Base-by-base conservation (phyloP, 768 basidiomycete species). In the Paxillus rubicundulus region DNA sequence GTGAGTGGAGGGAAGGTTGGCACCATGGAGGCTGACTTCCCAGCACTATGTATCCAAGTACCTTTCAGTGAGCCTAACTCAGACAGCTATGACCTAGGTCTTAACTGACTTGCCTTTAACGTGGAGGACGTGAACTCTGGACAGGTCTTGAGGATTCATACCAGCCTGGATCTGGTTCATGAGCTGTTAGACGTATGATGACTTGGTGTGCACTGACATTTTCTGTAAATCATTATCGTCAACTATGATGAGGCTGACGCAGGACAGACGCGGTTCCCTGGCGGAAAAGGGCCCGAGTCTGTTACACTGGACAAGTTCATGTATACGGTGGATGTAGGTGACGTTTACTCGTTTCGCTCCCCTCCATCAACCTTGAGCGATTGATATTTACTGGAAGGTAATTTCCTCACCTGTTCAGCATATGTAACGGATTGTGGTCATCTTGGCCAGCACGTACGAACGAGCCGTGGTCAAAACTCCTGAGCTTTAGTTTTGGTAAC, bases 1-100 rank as follows among this genome's bases (percentile, higher is more conserved):
- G 41, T 41, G 16, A 43, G 33, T 24, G 7, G 10, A 13, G 18
- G 24, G 20, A 45, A 43, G 1, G 51, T 52, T 12, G 33, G 48
- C 9, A 48, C 41, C 44, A 1, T 55, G 54, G 45, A 17, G 10
- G 20, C 38, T 55, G 24, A 5, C n/a, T 45, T 17, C 33, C n/a
- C 12, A 48, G 28, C 7, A 34, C 6, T 7, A n/a, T 12, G 13
- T 24, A 33, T 34, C 51, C 45, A 16, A 52, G 52, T 38, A 45
- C 54, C 21, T 52, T 51, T 28, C 45, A 37, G 54, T 55, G 28
- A 21, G 50, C n/a, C 9, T 47, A n/a, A n/a, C n/a, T n/a, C n/a
- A n/a, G n/a, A 14, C 34, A 9, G 10, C 9, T 30, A 30, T 30
- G 30, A 30, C 7, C 9, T 9, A 30, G 30, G 8, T 30, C 30